phyloP scores from a whole-genome alignment of 2,329 filamentous ascomycete genomes.

The Cercospora sesami region DNA sequence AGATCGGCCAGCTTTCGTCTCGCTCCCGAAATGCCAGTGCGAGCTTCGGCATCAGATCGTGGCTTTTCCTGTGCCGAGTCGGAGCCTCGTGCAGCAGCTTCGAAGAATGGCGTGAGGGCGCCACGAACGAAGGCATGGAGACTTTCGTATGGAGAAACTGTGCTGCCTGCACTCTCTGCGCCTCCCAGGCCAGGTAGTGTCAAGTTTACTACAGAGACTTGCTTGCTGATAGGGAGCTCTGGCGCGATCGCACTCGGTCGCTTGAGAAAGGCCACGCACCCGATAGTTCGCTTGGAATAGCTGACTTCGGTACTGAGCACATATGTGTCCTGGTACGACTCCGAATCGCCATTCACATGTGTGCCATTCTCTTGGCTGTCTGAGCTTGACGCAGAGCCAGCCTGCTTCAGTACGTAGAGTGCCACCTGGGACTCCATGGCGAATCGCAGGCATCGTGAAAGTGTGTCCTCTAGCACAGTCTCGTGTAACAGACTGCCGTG shows the following conservation, averaged over 20 bases:
- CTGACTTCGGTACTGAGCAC: conserved; percentile 79
- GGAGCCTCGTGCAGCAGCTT: conserved; percentile 86
- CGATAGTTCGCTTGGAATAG: conserved; percentile 73
- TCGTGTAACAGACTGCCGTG: conserved; percentile 80
- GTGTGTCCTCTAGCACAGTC: conserved; percentile 70
- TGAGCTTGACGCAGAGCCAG: conserved; percentile 43
- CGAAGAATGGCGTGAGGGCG: conserved; percentile 92
- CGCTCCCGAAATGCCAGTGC: conserved; percentile 93
- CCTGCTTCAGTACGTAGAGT: conserved; percentile 86
- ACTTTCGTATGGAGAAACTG: conserved; percentile 84
- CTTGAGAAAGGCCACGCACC: conserved; percentile 88
- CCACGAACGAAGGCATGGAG: conserved; percentile 89
- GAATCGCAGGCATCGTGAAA: conserved; percentile 85
- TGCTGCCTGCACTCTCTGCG: conserved; percentile 44
- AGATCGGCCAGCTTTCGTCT: conserved; percentile 96
- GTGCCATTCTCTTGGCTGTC: conserved; percentile 49
- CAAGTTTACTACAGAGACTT: conserved; percentile 90
- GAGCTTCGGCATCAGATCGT: conserved; percentile 81
- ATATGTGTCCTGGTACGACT: conserved; percentile 62
- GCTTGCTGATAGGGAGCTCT: conserved; percentile 74
- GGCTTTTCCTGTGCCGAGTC: conserved; percentile 66
- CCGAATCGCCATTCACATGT: conserved; percentile 36
- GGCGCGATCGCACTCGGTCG: conserved; percentile 84
- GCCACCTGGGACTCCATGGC: conserved; percentile 83
- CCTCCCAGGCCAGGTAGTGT: conserved; percentile 75